Base-by-base conservation (phyloP, 345 rosid species). In the Capsella bursapastoris region DNA sequence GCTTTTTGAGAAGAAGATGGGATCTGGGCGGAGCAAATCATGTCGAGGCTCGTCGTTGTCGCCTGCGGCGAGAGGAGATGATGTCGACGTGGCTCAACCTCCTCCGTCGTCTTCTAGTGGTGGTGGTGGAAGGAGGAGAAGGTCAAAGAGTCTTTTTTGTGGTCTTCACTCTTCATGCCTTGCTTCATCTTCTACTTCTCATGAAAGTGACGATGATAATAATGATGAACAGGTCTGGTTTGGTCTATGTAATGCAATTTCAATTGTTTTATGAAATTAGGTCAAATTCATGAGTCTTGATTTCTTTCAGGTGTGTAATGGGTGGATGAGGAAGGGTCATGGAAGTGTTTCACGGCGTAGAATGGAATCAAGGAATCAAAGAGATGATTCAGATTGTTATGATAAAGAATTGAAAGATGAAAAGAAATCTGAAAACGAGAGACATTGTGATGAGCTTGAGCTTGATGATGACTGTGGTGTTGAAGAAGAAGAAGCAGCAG, bases 11-110 rank as follows among this genome's bases (percentile, higher is more conserved):
- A 43, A 66, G 71, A 78, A 73, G 34, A 91, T 93, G 98, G 97
- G 98, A 81, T 88, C 96, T 63, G 78, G 87, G 57, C 85, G 94
- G 38, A 93, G 98, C 66, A 93, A 89, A 71, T 80, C 80, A 45
- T 78, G 66, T 58, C 71, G 75, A 57, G 71, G 75, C 28, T 80
- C 82, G 5, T 32, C 90, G 18, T 58, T 68, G 12, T 25, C 88
- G 7, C 57, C 78, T 8, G 18, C 16, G 50, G 70, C 4, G 51
- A 60, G 58, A 18, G 66, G 49, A 57, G 67, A 57, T 38, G 67
- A 57, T 38, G 9, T 66, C 12, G 61, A 38, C 9, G 45, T 7
- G 45, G 60, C 50, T 13, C 67, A 14, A 35, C 35, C 63, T 51
- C 68, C 80, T 60, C 48, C 78, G 31, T 51, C 37, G 38, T 62